phyloP scores from a whole-genome alignment of 169 alveolate species.

The Eimeria praecox region DNA sequence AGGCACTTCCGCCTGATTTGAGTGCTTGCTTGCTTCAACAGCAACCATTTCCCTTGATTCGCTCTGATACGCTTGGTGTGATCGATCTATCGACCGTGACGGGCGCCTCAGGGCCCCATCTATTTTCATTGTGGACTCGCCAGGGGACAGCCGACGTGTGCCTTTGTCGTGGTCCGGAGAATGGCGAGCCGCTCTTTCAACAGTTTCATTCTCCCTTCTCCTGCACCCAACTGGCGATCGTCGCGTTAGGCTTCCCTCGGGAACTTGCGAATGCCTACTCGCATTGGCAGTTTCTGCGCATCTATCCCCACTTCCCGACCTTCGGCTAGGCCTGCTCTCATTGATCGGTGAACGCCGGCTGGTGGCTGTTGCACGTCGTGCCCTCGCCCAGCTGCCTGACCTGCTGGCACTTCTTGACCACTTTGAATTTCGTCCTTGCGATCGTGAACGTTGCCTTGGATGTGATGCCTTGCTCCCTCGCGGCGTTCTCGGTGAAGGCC shows the following conservation, averaged over 20 bases:
- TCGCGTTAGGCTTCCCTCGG: neutral
- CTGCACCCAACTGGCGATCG: slow-evolving; percentile 5
- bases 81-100: neutral
- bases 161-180: slow-evolving; percentile 17
- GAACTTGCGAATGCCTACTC: slow-evolving; percentile 3
- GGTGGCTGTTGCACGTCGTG: neutral
- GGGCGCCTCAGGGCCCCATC: slow-evolving; percentile 32
- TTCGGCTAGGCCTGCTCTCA: slow-evolving; percentile 30
- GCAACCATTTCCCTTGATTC: neutral
- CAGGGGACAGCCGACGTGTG: neutral
- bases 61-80: slow-evolving; percentile 19
- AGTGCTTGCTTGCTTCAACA: slow-evolving; percentile 9
- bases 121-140: slow-evolving; percentile 32
- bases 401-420: slow-evolving; percentile 59
- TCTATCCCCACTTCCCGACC: slow-evolving; percentile 36
- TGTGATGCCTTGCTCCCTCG: slow-evolving; percentile 2
- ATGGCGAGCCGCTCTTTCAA: neutral
- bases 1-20: neutral
- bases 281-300: neutral
- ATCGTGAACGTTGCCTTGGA: neutral
- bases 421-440: slow-evolving; percentile 41
- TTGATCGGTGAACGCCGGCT: slow-evolving; percentile 5
- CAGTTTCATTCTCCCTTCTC: neutral
- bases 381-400: slow-evolving; percentile 53
- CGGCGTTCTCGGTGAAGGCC: neutral